phyloP scores from a whole-genome alignment of 768 basidiomycete genomes.

The Agaricus sinodeliciosus region DNA sequence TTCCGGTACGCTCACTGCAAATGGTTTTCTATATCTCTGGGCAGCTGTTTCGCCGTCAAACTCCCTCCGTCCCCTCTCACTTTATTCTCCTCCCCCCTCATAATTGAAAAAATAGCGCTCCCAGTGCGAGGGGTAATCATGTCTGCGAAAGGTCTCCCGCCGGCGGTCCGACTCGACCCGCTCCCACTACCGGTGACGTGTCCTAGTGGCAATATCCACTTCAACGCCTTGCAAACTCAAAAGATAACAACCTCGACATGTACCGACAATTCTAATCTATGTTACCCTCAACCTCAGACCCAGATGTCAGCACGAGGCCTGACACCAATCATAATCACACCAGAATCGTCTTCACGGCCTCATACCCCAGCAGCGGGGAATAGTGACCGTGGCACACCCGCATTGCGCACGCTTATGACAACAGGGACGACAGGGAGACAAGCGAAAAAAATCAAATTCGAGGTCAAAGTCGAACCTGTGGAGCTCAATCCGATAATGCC shows the following conservation, averaged over 20 bases:
- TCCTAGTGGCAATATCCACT: neutral
- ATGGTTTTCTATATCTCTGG: too few species aligned
- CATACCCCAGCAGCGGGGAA: neutral
- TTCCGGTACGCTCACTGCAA: too few species aligned
- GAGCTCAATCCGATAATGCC: neutral
- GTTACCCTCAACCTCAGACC: neutral
- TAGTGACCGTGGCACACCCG: neutral
- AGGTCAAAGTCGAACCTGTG: neutral
- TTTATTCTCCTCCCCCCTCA: neutral
- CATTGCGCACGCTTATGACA: neutral
- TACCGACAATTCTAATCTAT: neutral
- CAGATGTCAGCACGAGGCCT: neutral
- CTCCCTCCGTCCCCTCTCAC: too few species aligned
- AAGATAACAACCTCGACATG: neutral
- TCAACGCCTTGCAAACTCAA: neutral
- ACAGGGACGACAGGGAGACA: neutral
- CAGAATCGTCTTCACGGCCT: conserved; percentile 1
- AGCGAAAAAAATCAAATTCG: neutral
- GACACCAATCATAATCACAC: conserved; percentile 1
- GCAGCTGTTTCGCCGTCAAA: too few species aligned
- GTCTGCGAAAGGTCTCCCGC: conserved; percentile 5
- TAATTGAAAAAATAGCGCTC: neutral
- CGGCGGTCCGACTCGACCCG: conserved; percentile 5
- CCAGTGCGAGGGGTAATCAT: neutral
- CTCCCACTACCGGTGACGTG: neutral